Evolutionary conservation across 2,329 filamentous ascomycete genomes (phyloP), one percentile per base, ranked within the genome.

Genomic region (Aspergillus neoniger): DNA sequence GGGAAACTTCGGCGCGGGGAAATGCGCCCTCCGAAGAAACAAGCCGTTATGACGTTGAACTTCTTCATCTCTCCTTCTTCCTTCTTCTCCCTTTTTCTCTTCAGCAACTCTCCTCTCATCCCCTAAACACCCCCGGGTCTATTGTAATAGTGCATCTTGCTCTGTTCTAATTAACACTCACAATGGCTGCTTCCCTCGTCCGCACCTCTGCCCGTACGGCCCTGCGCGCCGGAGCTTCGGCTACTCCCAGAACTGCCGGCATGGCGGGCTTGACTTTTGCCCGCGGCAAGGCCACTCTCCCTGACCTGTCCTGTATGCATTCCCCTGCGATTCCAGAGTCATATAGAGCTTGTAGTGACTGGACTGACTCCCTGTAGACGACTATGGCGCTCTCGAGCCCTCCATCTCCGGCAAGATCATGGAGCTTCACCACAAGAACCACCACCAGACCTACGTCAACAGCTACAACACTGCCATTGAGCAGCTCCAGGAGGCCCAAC

Each of bases 361-460:
- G 32, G 48, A 55, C 39, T 52, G 38, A 43, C 41, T 17, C n/a
- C 50, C 21, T 17, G 28, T 44, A 96, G 94, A 98, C 77, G 95
- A 97, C 84, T 99, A 97, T 79, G 91, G 90, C 75, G 95, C 93
- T 55, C 92, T 99, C 71, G 95, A 99, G 82, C 86, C 86, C 68
- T 78, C 84, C 74, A 85, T 96, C 81, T 93, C 90, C 52, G 90
- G 90, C 77, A 87, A 95, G 81, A 96, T 96, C 82, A 96, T 96
- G 93, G 91, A 96, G 82, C 86, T 96, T 49, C 93, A 96, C 84
- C 91, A 96, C 86, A 88, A 86, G 81, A 94, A 92, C 80, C 92
- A 96, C 85, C 93, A 96, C 83, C 88, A 94, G 80, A 93, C 92
- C 72, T 96, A 96, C 77, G 91, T 96, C 70, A 95, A 88, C 79